Evolutionary conservation across 2,329 filamentous ascomycete genomes (phyloP).

Genomic region (Botrytis cinerea): DNA sequence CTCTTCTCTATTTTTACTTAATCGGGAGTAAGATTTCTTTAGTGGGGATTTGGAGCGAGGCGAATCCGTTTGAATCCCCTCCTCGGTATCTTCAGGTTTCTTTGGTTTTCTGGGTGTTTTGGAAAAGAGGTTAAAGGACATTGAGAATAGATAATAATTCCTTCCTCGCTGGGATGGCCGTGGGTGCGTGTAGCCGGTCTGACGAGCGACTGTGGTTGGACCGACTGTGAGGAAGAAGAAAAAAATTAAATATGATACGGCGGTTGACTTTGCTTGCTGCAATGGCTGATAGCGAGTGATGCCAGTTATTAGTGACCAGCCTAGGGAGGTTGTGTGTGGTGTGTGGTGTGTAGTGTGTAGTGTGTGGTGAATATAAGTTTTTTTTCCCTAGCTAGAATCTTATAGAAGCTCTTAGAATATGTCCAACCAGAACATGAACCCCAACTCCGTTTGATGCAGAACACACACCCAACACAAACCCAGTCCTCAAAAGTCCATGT

Average conservation of each 20-base stretch:
- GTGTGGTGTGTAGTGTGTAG: background rate
- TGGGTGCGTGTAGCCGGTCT: conserved; percentile 23
- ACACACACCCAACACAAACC: conserved; percentile 1
- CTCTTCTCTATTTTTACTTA: conserved; percentile 38
- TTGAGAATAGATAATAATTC: conserved; percentile 24
- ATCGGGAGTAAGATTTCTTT: conserved; percentile 40
- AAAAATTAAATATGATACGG: background rate
- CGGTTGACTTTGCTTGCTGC: background rate
- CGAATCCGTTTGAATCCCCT: conserved; percentile 32
- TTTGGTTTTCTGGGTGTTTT: conserved; percentile 43
- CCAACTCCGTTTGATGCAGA: background rate
- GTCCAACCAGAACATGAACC: background rate
- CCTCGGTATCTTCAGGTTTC: conserved; percentile 37
- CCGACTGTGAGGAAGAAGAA: conserved; percentile 6
- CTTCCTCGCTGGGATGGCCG: conserved; percentile 20
- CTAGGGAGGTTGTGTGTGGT: conserved; percentile 8
- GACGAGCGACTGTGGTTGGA: conserved; percentile 23
- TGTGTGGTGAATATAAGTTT: conserved; percentile 15
- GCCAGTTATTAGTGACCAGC: background rate
- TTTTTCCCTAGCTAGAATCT: conserved; percentile 18
- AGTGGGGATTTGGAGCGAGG: conserved; percentile 38
- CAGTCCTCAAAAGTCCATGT: background rate
- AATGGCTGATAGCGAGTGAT: conserved; percentile 3
- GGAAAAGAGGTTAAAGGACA: conserved; percentile 41
- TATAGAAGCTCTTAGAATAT: conserved; percentile 18